phyloP scores from a whole-genome alignment of 169 alveolate genomes.

The Cystoisospora suis region DNA sequence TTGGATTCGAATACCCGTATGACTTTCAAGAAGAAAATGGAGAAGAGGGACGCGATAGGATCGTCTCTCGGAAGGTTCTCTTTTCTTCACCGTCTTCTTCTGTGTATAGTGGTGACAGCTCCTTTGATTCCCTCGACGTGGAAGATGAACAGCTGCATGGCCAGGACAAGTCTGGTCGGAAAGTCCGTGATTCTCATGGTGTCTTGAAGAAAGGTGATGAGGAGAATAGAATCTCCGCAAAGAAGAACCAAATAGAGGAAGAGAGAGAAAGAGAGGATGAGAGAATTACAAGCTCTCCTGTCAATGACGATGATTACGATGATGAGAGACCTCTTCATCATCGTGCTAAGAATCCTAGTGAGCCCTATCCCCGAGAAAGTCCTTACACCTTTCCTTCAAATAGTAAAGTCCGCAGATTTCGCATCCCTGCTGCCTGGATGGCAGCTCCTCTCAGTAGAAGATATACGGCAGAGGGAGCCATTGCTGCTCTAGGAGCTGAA shows the following conservation, averaged over 20 bases:
- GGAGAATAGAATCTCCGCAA: not conserved
- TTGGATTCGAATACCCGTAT: constrained; percentile 58
- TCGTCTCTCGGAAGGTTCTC: too few relatives aligned
- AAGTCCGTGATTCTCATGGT: too few relatives aligned
- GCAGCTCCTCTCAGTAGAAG: constrained; percentile 57
- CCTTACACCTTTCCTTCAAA: constrained; percentile 13
- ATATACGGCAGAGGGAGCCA: constrained; percentile 60
- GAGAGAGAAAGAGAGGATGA: too few relatives aligned
- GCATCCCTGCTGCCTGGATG: constrained; percentile 62
- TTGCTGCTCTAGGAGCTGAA: constrained; percentile 54
- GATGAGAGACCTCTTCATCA: too few relatives aligned
- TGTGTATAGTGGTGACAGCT: not conserved
- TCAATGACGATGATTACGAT: too few relatives aligned
- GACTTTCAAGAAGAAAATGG: not conserved
- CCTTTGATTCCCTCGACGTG: not conserved
- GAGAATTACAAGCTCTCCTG: too few relatives aligned
- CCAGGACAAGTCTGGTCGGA: too few relatives aligned
- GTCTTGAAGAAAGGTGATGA: not conserved
- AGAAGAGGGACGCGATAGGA: not conserved
- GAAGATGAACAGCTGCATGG: too few relatives aligned
- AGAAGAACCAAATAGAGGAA: too few relatives aligned
- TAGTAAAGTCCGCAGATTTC: not conserved
- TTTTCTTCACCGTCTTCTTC: too few relatives aligned
- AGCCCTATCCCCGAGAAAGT: not conserved
- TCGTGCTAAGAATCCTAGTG: too few relatives aligned